Conservation (phyloP, 495 filamentous ascomycete species). For the Mytilinidion resinicola region DNA sequence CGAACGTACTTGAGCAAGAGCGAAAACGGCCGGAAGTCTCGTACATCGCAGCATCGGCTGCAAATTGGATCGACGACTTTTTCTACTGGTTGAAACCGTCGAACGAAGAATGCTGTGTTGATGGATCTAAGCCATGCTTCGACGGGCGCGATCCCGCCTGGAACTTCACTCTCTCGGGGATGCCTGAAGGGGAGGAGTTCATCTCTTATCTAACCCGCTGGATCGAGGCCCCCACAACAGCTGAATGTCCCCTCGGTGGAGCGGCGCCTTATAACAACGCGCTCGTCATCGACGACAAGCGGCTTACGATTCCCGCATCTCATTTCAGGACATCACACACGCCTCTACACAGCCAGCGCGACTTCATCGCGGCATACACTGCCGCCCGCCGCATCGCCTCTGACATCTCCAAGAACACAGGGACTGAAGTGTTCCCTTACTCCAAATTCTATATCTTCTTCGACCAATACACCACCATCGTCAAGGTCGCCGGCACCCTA, state of each 20-base stretch:
- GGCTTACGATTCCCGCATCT: constrained; percentile 62
- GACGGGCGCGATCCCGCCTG: constrained; percentile 65
- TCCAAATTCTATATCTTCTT: constrained; percentile 98
- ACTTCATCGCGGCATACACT: constrained; percentile 87
- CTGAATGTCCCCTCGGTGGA: constrained; percentile 79
- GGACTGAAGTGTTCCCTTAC: constrained; percentile 84
- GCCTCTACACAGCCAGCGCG: constrained; percentile 77
- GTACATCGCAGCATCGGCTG: constrained; percentile 84
- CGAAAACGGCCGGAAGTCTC: constrained; percentile 83
- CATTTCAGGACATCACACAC: constrained; percentile 90
- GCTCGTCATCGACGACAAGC: constrained; percentile 65
- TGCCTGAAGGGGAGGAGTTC: constrained; percentile 90
- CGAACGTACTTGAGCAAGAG: constrained; percentile 86
- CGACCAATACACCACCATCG: constrained; percentile 87
- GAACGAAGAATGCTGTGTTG: constrained; percentile 69
- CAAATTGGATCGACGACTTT: constrained; percentile 95
- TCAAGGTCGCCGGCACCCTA: constrained; percentile 67
- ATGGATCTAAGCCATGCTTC: constrained; percentile 65
- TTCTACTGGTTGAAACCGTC: constrained; percentile 90
- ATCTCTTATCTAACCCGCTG: constrained; percentile 76
- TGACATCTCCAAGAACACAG: constrained; percentile 59
- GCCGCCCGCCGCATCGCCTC: constrained; percentile 84
- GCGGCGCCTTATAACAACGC: constrained; percentile 81
- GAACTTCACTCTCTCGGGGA: constrained; percentile 81
- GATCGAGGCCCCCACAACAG: constrained; percentile 70